phyloP scores from a whole-genome alignment of 768 basidiomycete species.

The Kwoniella shandongensis region DNA sequence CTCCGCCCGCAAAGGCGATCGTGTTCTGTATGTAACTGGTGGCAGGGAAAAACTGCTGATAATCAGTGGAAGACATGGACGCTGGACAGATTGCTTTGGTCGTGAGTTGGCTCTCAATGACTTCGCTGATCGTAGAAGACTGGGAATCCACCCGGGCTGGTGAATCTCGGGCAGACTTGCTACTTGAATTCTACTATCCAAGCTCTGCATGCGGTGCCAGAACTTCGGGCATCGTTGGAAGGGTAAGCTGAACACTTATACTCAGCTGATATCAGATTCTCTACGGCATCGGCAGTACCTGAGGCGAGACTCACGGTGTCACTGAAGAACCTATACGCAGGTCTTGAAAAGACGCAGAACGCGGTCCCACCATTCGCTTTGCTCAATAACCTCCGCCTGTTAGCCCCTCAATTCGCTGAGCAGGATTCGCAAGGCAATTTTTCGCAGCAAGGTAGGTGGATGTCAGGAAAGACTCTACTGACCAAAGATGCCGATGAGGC shows the following conservation, averaged over 20 bases:
- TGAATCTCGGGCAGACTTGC: slow-evolving; percentile 82
- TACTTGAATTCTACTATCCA: slow-evolving; percentile 97
- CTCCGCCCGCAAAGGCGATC: slow-evolving; percentile 73
- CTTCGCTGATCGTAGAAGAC: slow-evolving; percentile 20
- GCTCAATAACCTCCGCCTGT: slow-evolving; percentile 65
- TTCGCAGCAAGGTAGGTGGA: slow-evolving; percentile 70
- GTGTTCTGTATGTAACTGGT: slow-evolving; percentile 65
- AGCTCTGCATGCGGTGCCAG: slow-evolving; percentile 87
- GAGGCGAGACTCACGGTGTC: slow-evolving; percentile 27
- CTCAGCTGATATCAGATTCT: slow-evolving; percentile 6
- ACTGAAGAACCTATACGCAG: slow-evolving; percentile 68
- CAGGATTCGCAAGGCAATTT: slow-evolving; percentile 60
- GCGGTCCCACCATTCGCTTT: slow-evolving; percentile 70
- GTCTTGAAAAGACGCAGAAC: slow-evolving; percentile 74
- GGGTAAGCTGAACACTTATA: slow-evolving; percentile 2
- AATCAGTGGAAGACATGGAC: slow-evolving; percentile 69
- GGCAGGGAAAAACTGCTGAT: background rate
- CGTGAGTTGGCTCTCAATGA: slow-evolving; percentile 57
- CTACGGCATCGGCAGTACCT: background rate
- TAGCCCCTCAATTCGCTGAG: slow-evolving; percentile 90
- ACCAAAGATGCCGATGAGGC: slow-evolving; percentile 50
- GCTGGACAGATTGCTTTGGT: slow-evolving; percentile 76
- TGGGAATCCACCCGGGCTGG: slow-evolving; percentile 40
- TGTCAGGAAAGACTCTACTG: background rate
- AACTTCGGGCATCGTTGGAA: slow-evolving; percentile 59